These are phyloP conservation scores for Centaurea solstitialis DNA, from an alignment of 129 eudicot species.

Conservation along the genomic window DNA sequence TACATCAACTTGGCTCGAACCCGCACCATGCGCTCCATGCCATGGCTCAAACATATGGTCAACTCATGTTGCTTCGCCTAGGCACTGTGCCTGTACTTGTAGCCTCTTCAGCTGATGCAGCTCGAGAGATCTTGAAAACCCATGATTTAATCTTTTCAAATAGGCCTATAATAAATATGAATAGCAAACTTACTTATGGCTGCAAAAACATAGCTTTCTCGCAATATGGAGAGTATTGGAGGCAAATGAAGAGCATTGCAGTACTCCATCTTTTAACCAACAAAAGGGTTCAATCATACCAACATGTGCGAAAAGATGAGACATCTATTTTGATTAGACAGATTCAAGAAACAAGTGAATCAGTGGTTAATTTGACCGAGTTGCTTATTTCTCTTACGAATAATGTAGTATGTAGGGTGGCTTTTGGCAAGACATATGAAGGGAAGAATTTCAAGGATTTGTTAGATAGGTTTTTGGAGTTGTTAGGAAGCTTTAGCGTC, in stretches of 20 bases:
- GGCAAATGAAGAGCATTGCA: slow-evolving; percentile 43
- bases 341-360: neutral
- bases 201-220: neutral
- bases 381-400: slow-evolving; percentile 12
- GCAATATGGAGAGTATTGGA: slow-evolving; percentile 32
- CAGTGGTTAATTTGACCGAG: slow-evolving; percentile 33
- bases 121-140: too few species aligned
- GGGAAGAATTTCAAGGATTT: neutral
- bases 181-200: too few species aligned
- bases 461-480: neutral
- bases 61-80: too few species aligned
- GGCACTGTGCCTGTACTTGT: too few species aligned
- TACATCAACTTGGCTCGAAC: too few species aligned
- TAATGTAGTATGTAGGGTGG: slow-evolving; percentile 40
- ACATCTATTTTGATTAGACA: slow-evolving; percentile 17
- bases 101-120: too few species aligned
- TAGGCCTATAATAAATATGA: too few species aligned
- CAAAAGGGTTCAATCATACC: slow-evolving; percentile 19
- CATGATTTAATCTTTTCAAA: too few species aligned
- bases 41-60: too few species aligned
- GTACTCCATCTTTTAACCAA: slow-evolving; percentile 37
- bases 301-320: slow-evolving; percentile 33
- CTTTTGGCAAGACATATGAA: slow-evolving; percentile 43
- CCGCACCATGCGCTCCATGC: too few species aligned
- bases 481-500: neutral